Percentiles rank a stretch among this genome's conserved stretches.
Evolutionary conservation across 768 basidiomycete species (phyloP).

Genomic region (Ramaria sp.): DNA sequence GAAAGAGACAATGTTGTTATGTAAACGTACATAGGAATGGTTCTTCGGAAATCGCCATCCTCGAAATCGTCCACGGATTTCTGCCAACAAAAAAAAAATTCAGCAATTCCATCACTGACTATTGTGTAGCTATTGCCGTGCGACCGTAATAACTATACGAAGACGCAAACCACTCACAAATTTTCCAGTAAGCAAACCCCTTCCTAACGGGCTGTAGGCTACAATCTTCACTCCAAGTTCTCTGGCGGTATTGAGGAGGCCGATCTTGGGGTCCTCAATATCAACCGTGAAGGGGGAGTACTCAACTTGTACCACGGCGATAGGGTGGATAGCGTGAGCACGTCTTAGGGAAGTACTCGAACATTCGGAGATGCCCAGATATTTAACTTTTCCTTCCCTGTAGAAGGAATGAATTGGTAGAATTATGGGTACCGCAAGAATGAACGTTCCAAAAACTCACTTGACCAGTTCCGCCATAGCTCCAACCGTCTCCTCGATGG

Average conservation of each 20-base stretch:
- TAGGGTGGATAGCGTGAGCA: constrained; percentile 39
- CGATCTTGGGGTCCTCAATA: constrained; percentile 33
- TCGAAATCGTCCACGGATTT: constrained; percentile 33
- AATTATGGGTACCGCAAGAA: not conserved
- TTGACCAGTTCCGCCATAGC: constrained; percentile 21
- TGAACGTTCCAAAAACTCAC: constrained; percentile 14
- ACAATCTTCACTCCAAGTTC: constrained; percentile 40
- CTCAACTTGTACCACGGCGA: constrained; percentile 38
- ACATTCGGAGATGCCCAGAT: constrained; percentile 44
- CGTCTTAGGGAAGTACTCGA: constrained; percentile 36
- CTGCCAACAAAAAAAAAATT: constrained; percentile 12
- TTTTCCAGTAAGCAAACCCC: constrained; percentile 37
- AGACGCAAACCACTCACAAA: constrained; percentile 21
- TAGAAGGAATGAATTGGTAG: no score
- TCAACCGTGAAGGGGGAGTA: constrained; percentile 40
- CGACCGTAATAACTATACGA: not conserved
- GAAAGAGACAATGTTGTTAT: no score
- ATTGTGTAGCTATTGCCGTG: no score
- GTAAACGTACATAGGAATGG: constrained; percentile 21
- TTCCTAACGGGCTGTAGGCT: constrained; percentile 42
- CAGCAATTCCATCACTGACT: no score
- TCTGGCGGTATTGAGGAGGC: constrained; percentile 31
- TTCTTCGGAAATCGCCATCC: constrained; percentile 25
- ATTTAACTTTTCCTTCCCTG: constrained; percentile 34
- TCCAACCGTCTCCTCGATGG: constrained; percentile 14